Evolutionary conservation across 805 yeast species (phyloP), one percentile per base, ranked within the genome.

Genomic region (Metschnikowia lochheadii): DNA sequence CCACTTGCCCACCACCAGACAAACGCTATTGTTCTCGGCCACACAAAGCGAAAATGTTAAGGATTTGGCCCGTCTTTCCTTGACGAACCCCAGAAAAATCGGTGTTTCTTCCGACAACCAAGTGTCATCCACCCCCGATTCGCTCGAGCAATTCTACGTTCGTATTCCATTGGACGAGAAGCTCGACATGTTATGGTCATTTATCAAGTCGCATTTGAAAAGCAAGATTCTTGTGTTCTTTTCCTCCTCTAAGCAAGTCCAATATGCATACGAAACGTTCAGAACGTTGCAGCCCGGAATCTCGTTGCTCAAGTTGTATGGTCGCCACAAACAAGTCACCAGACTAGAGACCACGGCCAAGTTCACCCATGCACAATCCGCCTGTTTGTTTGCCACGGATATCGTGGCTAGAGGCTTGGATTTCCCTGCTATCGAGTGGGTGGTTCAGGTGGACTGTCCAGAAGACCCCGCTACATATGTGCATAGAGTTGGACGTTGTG

Each of bases 351-450:
- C 94, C 6, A 81, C 92, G 1, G 75, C 77, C 49, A 87, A 87
- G 66, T 89, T 89, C 65, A 79, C 89, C 8, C 80, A 84, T 50
- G 84, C 95, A 2, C 87, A 85, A 57, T 81, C 86, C 48, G 87
- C 88, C 14, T 89, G 96, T 70, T 70, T 89, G 44, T 83, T 89
- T 62, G 94, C 96, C 0, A 89, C 97, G 0, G 97, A 89, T 69
- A 85, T 89, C 41, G 96, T 89, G 11, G 96, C 97, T 1, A 75
- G 97, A 64, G 97, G 97, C 15, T 79, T 89, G 38, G 97, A 89
- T 66, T 89, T 90, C 67, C 96, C 97, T 0, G 87, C 91, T 5
- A 87, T 89, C 45, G 95, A 90, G 63, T 89, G 97, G 97, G 96
- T 89, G n/a, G 75, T 89, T 7, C 97, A 89, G 65, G 77, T 89